Base-by-base conservation (phyloP, 768 basidiomycete species). In the Sistotremastrum niveocremeum region DNA sequence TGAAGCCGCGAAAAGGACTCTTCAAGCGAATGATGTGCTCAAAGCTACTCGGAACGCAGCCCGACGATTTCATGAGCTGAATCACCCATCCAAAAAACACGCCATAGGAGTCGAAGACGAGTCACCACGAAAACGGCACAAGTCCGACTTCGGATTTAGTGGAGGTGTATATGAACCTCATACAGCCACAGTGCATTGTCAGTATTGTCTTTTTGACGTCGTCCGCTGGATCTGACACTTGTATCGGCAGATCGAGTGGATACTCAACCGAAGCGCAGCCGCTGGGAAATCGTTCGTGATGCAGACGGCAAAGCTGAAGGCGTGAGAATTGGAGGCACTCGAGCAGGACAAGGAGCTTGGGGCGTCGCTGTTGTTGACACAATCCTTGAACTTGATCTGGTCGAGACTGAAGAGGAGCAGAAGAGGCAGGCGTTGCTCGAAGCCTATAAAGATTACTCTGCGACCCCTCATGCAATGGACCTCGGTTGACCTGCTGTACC, bases 81-180 rank as follows among this genome's bases (percentile, higher is more conserved):
- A 41, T n/a, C 51, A 55, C 34, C 53, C 55, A 20, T 44, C 57
- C 39, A 37, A 60, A 46, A 48, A 47, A 29, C 20, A 39, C 11
- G 36, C 42, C 42, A 38, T 38, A 11, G 38, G 34, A 37, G 33
- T 44, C 5, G 20, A 20, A 20, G 20, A 20, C 20, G 20, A 20
- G 20, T 20, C 20, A 20, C 20, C 20, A 20, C 34, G 37, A 11
- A 20, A 20, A 20, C 20, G 39, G 59, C 54, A 34, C 56, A 50
- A 12, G 52, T 41, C 49, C 33, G 53, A 60, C 3, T 55, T 47
- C 6, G 51, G 52, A 4, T 65, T 72, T 39, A 79, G 81, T 2
- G 53, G 78, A 37, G 88, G 86, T 1, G 67, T 80, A 20, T 93
- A 90, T 54, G 90, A 94, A 53, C 79, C 87, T 6, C 88, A 94